Evolutionary conservation across 2,329 filamentous ascomycete species (phyloP), one percentile per base, ranked within the genome.

Genomic region (Paradendryphiella salina): DNA sequence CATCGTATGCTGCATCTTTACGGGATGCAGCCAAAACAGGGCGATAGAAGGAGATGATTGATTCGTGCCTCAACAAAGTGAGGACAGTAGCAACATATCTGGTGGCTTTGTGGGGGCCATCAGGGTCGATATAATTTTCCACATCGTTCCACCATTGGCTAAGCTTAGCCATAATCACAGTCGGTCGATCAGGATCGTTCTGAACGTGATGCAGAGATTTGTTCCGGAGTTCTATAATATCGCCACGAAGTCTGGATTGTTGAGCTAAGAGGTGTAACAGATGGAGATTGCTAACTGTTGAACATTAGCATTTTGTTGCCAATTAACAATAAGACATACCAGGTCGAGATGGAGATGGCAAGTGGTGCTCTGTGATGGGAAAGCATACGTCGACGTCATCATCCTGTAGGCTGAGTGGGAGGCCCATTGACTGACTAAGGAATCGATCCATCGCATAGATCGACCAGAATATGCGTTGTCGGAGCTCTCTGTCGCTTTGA

Each of bases 341-440:
- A 33, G 52, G 28, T 3, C 56, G 58, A 10, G 44, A 13, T 7
- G 48, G 32, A 11, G 26, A 41, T 8, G 49, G 43, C 1, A 65
- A 50, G 52, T 83, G 81, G 1, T 64, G 64, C 57, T 83, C 81
- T 2, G 76, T 65, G 0, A 75, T 76, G 0, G 78, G 79, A 48
- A 80, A 80, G 54, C 82, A 84, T 1, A 84, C 82, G 56, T 84
- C 82, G 5, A 84, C 66, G 48, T 84, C 82, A 35, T 83, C 78
- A 52, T 84, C 82, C 42, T 77, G 76, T 9, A 85, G 78, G 15
- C 78, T 77, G 0, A 83, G 67, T 0, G 82, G 82, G 0, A 83
- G 70, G 0, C 82, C 82, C 1, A 84, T 74, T 0, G 80, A 80
- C 38, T 84, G 82, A 7, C 79, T 82, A 0, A 84, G 70, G 48